Conservation (phyloP, 345 rosid species). For the Eucalyptus curtisii region DNA sequence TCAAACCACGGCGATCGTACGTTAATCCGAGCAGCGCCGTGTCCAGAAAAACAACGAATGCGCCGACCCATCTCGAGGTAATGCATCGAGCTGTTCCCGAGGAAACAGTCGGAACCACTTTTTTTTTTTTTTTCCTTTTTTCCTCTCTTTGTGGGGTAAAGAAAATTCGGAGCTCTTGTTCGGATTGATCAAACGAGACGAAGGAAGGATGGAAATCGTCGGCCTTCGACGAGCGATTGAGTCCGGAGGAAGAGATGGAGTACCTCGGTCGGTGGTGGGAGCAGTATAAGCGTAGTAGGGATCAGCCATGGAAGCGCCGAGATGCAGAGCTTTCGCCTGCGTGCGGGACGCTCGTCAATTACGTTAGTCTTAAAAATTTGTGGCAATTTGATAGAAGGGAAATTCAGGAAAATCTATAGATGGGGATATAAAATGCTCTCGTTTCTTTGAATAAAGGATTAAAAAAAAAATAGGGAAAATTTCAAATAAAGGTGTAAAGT, state of each 20-base stretch:
- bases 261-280: constrained; percentile 9
- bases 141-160: not conserved
- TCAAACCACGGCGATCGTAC: not conserved
- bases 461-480: no score
- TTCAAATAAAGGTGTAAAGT: no score
- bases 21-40: not conserved
- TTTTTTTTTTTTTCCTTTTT: no score
- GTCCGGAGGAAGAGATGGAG: not conserved
- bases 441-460: no score
- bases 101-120: not conserved
- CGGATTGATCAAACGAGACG: not conserved
- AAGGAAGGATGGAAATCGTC: not conserved
- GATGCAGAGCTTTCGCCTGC: not conserved
- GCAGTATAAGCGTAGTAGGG: constrained; percentile 19
- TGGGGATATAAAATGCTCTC: no score
- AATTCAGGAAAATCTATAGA: no score
- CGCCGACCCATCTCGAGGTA: not conserved
- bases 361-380: not conserved
- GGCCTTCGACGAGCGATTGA: not conserved
- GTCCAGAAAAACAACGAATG: not conserved
- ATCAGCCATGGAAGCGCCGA: constrained; percentile 3
- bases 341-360: not conserved
- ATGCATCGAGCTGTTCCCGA: not conserved
- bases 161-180: not conserved
- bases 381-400: not conserved